Evolutionary conservation across 2,329 filamentous ascomycete genomes (phyloP).

Genomic region (Colletotrichum sp.): DNA sequence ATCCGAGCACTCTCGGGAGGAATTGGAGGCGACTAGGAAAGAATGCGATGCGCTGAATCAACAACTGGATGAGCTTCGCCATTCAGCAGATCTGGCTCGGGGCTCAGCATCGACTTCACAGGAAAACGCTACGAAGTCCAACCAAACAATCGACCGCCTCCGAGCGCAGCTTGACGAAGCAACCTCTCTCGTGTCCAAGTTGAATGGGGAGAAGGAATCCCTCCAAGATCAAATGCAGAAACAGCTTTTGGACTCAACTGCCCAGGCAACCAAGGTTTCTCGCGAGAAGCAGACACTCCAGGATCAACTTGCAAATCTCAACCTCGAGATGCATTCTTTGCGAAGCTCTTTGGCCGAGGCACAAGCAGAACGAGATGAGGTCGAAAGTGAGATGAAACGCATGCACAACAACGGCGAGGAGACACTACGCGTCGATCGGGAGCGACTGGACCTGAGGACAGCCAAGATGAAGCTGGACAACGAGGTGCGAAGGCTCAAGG

Average conservation of each 20-base stretch:
- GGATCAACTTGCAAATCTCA: slow-evolving; percentile 64
- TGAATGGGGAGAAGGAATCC: slow-evolving; percentile 36
- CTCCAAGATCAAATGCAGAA: slow-evolving; percentile 56
- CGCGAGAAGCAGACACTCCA: slow-evolving; percentile 69
- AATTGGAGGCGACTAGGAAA: slow-evolving; percentile 48
- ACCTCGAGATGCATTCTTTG: slow-evolving; percentile 64
- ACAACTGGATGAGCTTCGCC: slow-evolving; percentile 43
- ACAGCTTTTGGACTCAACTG: slow-evolving; percentile 63
- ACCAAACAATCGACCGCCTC: slow-evolving; percentile 40
- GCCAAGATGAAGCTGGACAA: slow-evolving; percentile 71
- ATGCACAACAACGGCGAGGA: slow-evolving; percentile 62
- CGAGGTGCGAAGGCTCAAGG: slow-evolving; percentile 68
- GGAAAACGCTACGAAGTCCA: slow-evolving; percentile 14
- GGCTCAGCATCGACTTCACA: slow-evolving; percentile 13
- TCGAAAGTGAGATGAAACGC: slow-evolving; percentile 64
- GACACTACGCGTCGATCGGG: slow-evolving; percentile 67
- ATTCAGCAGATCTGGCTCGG: slow-evolving; percentile 21
- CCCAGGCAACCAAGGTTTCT: slow-evolving; percentile 59
- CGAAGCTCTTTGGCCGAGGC: slow-evolving; percentile 61
- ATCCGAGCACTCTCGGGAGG: slow-evolving; percentile 60
- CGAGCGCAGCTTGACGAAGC: slow-evolving; percentile 17
- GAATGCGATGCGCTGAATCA: slow-evolving; percentile 48
- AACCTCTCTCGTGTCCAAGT: slow-evolving; percentile 15
- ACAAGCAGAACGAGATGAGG: slow-evolving; percentile 70
- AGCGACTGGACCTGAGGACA: slow-evolving; percentile 71